Percentiles rank a stretch among this genome's conserved stretches.
Evolutionary conservation across 2,329 filamentous ascomycete species (phyloP).

Genomic region (Pestalotiopsis sp.): DNA sequence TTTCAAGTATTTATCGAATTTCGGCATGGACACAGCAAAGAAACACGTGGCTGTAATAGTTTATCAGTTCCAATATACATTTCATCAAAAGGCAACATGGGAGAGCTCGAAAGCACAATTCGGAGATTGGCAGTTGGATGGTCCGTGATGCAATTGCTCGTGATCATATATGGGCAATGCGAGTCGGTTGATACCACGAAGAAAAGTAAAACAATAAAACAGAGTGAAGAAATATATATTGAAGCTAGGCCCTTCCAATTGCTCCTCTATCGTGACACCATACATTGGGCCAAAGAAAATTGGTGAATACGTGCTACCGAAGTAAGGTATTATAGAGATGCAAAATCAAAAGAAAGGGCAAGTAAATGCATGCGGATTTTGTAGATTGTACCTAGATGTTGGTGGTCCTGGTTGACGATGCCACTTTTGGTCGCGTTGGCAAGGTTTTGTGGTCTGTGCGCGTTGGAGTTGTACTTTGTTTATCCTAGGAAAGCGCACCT

Average conservation of each 20-base stretch:
- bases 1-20: background rate
- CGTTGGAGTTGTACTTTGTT: slow-evolving; percentile 3
- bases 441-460: background rate
- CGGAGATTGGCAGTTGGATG: no score
- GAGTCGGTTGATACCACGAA: background rate
- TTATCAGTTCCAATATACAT: background rate
- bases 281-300: no score
- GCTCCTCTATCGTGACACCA: no score
- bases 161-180: background rate
- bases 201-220: background rate
- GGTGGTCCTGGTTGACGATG: background rate
- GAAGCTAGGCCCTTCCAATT: background rate
- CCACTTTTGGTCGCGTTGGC: background rate
- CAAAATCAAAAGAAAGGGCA: no score
- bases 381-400: background rate
- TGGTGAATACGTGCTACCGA: background rate
- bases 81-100: no score
- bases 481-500: background rate
- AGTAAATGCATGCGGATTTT: background rate
- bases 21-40: background rate
- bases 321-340: no score
- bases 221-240: background rate
- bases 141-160: no score
- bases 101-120: no score
- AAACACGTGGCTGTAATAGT: background rate